Percentiles rank a stretch among this genome's conserved stretches.
Evolutionary conservation across 805 yeast species (phyloP).

Genomic region (Lipomyces orientalis): DNA sequence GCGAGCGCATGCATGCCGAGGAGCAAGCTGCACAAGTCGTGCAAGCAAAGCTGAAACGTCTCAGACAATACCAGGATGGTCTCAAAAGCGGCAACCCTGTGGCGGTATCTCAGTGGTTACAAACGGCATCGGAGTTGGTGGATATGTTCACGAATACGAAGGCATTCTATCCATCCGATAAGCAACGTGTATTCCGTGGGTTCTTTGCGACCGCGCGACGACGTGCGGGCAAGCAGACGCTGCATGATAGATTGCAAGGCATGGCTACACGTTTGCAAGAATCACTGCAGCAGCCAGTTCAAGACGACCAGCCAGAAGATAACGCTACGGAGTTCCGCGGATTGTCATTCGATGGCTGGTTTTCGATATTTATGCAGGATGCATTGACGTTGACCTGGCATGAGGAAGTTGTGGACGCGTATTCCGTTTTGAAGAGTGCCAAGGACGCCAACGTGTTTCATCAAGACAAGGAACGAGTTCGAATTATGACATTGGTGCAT

Average conservation of each 20-base stretch:
- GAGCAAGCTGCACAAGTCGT: constrained; percentile 30
- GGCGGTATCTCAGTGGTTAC: constrained; percentile 82
- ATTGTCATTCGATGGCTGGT: constrained; percentile 79
- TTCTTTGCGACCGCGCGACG: constrained; percentile 63
- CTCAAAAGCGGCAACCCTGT: constrained; percentile 50
- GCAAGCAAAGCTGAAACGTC: constrained; percentile 22
- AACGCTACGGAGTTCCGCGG: constrained; percentile 64
- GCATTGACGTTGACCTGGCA: constrained; percentile 69
- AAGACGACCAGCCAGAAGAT: constrained; percentile 49
- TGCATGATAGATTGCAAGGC: constrained; percentile 76
- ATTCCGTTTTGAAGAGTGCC: constrained; percentile 73
- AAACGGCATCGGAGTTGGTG: constrained; percentile 78
- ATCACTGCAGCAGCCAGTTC: constrained; percentile 60
- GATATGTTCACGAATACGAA: constrained; percentile 80
- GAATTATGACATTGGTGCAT: constrained; percentile 66
- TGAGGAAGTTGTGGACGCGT: constrained; percentile 66
- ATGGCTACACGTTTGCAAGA: constrained; percentile 50
- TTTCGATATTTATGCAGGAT: constrained; percentile 78
- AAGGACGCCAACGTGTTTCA: constrained; percentile 77
- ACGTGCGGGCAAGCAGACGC: constrained; percentile 56
- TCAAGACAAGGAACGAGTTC: constrained; percentile 64
- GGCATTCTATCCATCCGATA: constrained; percentile 78
- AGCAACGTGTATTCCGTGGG: constrained; percentile 71
- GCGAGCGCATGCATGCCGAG: constrained; percentile 32
- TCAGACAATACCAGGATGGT: constrained; percentile 32